These are phyloP conservation scores for Edaphochlamys debaryana DNA, from an alignment of 139 green algal species.

Conservation along the genomic window DNA sequence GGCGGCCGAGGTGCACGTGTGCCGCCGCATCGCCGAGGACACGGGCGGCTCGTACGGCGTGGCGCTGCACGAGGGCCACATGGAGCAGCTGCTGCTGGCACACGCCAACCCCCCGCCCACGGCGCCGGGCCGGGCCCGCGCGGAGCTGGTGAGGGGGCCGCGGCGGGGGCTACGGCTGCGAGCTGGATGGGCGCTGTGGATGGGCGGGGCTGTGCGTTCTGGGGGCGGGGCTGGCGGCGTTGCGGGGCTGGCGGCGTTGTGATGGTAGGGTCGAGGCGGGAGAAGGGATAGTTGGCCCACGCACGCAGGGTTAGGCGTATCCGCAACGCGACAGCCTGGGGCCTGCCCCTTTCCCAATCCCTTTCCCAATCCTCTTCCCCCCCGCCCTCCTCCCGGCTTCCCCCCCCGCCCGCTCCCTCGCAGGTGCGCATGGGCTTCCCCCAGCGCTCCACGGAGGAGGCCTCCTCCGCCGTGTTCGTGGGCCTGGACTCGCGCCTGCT, in stretches of 20 bases:
- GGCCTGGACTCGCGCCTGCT: constrained; percentile 66
- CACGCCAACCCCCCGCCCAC: constrained; percentile 78
- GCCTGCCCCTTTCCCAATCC: no score
- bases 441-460: constrained; percentile 63
- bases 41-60: constrained; percentile 91
- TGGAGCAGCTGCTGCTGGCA: constrained; percentile 72
- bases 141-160: constrained; percentile 65
- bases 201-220: no score
- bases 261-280: no score
- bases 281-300: no score
- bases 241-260: no score
- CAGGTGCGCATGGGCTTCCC: constrained; percentile 93
- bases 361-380: no score
- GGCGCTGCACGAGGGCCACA: constrained; percentile 75
- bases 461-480: constrained; percentile 67
- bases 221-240: no score
- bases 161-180: no score
- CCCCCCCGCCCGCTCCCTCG: neutral
- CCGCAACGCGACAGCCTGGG: no score
- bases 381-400: neutral
- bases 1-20: constrained; percentile 83
- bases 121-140: constrained; percentile 26
- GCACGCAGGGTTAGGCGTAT: no score
- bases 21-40: constrained; percentile 70
- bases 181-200: no score